Evolutionary conservation across 2,329 filamentous ascomycete species (phyloP).

Genomic region (Diaporthe vexans): DNA sequence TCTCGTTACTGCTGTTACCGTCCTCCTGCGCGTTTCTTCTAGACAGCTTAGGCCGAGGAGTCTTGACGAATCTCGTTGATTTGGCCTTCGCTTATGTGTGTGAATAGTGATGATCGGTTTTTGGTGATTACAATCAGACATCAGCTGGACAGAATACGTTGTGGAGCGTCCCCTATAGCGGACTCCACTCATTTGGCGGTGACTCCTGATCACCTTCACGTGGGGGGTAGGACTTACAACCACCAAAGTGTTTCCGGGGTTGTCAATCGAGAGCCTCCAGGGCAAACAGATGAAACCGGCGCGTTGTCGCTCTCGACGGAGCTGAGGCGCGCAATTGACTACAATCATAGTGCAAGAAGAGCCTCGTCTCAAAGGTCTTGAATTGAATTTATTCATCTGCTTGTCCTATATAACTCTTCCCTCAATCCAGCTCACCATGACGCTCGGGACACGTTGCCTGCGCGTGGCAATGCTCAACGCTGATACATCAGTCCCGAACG

Average conservation of each 20-base stretch:
- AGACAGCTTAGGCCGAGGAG: background rate
- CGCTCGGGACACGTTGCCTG: background rate
- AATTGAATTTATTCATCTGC: too few species aligned
- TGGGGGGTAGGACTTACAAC: background rate
- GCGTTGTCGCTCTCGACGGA: background rate
- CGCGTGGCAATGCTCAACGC: slow-evolving; percentile 39
- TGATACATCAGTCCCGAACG: slow-evolving; percentile 37
- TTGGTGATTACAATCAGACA: background rate
- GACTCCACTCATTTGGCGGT: slow-evolving; percentile 38
- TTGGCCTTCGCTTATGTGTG: background rate
- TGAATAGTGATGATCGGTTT: background rate
- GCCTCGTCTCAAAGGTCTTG: background rate
- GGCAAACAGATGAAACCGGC: background rate
- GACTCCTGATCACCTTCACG: slow-evolving; percentile 4
- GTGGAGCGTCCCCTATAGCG: slow-evolving; percentile 36
- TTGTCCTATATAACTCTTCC: background rate
- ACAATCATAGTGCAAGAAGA: background rate
- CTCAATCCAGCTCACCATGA: background rate
- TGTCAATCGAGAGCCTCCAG: background rate
- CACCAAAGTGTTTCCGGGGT: background rate
- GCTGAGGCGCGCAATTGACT: background rate
- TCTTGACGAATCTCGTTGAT: background rate
- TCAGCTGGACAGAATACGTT: background rate
- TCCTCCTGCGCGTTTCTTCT: background rate
- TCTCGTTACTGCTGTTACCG: background rate